Conservation (phyloP, 495 filamentous ascomycete genomes). For the Astrothelium macrocarpum region DNA sequence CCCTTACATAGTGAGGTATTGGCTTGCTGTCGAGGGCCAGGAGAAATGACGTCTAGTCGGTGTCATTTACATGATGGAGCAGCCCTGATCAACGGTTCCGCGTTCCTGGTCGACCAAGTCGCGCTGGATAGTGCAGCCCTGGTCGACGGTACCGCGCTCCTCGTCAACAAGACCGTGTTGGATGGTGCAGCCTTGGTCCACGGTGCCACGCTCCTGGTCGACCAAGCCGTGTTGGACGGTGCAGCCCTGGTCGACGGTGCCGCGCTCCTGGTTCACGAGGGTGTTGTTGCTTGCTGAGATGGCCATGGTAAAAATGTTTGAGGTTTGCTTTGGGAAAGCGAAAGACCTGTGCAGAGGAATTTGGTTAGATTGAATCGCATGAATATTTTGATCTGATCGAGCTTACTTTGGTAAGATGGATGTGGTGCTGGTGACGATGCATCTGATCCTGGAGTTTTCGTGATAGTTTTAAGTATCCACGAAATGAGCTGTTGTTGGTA, state of each 20-base stretch:
- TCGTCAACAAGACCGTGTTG: not conserved
- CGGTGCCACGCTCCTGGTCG: not conserved
- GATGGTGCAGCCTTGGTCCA: not conserved
- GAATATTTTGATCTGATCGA: not conserved
- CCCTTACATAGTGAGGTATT: not conserved
- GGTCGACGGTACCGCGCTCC: not conserved
- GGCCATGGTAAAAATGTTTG: not conserved
- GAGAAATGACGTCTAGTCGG: not conserved
- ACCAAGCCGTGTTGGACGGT: not conserved
- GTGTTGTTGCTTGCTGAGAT: not conserved
- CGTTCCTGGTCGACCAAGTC: not conserved
- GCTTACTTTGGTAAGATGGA: not conserved
- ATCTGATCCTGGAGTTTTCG: not conserved
- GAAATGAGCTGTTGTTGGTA: not conserved
- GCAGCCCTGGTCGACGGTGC: not conserved
- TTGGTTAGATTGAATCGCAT: not conserved
- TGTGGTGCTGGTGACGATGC: not conserved
- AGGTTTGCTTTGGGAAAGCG: not conserved
- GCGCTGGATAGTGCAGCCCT: not conserved
- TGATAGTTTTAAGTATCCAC: not conserved
- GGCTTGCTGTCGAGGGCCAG: not conserved
- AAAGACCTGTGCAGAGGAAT: not conserved
- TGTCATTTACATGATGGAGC: constrained; percentile 1
- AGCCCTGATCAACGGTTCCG: not conserved
- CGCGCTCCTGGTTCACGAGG: not conserved